Evolutionary conservation across 768 basidiomycete species (phyloP).

Genomic region (Kwoniella europaea): DNA sequence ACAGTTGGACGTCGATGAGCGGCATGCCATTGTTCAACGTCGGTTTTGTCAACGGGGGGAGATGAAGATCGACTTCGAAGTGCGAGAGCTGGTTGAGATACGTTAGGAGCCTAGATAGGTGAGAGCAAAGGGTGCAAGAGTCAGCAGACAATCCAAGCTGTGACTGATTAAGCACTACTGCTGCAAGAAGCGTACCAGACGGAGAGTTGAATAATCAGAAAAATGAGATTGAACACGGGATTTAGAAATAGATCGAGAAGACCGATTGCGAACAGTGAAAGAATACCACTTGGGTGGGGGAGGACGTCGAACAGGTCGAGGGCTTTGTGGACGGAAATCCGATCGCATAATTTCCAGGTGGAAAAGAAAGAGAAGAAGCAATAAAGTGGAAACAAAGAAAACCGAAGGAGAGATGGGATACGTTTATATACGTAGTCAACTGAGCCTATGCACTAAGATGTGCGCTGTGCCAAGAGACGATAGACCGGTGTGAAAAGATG

Average conservation of each 20-base stretch:
- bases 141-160: not conserved
- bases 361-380: not conserved
- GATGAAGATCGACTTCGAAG: constrained; percentile 20
- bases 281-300: constrained; percentile 9
- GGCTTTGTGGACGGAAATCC: constrained; percentile 12
- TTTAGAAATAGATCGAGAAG: not conserved
- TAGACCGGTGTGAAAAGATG: not conserved
- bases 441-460: not conserved
- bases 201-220: constrained; percentile 1
- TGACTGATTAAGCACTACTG: not conserved
- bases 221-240: not conserved
- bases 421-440: not conserved
- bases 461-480: not conserved
- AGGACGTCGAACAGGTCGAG: constrained; percentile 5
- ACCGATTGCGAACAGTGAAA: constrained; percentile 14
- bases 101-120: constrained; percentile 6
- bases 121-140: not conserved
- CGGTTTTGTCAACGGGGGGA: constrained; percentile 20
- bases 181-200: constrained; percentile 5
- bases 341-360: constrained; percentile 9
- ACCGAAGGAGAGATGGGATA: not conserved
- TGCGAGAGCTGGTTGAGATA: constrained; percentile 2
- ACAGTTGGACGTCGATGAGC: constrained; percentile 34
- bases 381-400: not conserved
- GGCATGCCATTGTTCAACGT: constrained; percentile 20